Percentiles rank a stretch among this genome's conserved stretches.
These are phyloP conservation scores for Schrenkiella parvula DNA, from an alignment of 345 rosid genomes.

Conservation along the genomic window DNA sequence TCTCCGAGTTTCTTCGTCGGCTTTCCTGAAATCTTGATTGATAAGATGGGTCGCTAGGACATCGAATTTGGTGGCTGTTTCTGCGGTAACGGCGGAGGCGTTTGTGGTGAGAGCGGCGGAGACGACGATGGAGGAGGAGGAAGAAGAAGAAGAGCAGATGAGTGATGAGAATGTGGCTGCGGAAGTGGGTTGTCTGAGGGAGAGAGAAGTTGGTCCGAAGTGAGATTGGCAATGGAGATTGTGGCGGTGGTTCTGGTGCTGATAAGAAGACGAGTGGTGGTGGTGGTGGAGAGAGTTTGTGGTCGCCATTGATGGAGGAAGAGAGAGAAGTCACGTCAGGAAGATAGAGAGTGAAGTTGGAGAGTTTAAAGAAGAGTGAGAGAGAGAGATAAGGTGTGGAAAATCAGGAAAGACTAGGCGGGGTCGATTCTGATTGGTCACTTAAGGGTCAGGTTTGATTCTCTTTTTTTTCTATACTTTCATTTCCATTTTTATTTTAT, in stretches of 20 bases:
- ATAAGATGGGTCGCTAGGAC: conserved; percentile 60
- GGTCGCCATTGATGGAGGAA: conserved; percentile 33
- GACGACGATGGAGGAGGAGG: conserved; percentile 28
- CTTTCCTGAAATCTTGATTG: conserved; percentile 63
- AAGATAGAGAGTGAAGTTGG: conserved; percentile 29
- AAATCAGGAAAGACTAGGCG: conserved; percentile 37
- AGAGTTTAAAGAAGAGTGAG: conserved; percentile 35
- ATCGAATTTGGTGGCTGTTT: conserved; percentile 50
- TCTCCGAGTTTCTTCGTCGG: conserved; percentile 89
- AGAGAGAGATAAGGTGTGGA: conserved; percentile 22
- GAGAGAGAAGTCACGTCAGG: conserved; percentile 26
- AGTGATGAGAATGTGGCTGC: conserved; percentile 36
- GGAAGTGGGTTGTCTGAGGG: conserved; percentile 36
- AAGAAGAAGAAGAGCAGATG: conserved; percentile 22
- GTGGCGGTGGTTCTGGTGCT: conserved; percentile 35
- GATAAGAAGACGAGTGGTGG: conserved; percentile 27
- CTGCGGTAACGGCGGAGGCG: conserved; percentile 39
- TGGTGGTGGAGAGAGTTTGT: conserved; percentile 35
- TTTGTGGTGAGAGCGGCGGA: conserved; percentile 27
- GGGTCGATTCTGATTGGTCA: conserved; percentile 61
- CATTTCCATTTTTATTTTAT: background rate
- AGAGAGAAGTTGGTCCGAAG: conserved; percentile 37
- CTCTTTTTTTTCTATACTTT: conserved; percentile 15
- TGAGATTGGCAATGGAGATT: conserved; percentile 32
- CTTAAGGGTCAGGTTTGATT: conserved; percentile 54